Evolutionary conservation across 2,329 filamentous ascomycete genomes (phyloP), one percentile per base, ranked within the genome.

Genomic region (Fonsecaea pedrosoi): DNA sequence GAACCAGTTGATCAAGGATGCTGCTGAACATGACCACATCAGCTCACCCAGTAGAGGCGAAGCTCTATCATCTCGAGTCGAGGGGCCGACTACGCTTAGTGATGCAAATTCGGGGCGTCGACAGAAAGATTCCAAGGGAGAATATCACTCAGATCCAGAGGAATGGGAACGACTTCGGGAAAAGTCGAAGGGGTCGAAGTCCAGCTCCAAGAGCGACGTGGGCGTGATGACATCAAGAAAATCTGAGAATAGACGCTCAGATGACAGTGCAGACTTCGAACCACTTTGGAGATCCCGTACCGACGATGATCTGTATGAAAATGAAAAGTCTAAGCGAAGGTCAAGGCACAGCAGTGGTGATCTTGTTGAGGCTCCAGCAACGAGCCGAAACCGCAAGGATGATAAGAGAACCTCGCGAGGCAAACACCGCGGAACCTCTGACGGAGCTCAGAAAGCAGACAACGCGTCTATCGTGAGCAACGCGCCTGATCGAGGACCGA

Each of bases 321-420:
- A 74, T 3, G 74, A 74, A 65, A 76, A 74, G 58, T 74, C 72
- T 5, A 73, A 73, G 61, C 74, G 75, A 60, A 75, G 75, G 66
- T 77, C 77, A 13, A 76, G 75, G 66, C 53, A 60, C n/a, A 66
- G 65, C 56, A 74, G 71, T 34, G 70, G 65, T 32, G 74, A 78
- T 64, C 80, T 82, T 54, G 78, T 81, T 48, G 69, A 75, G 18
- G 71, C 72, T 4, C 80, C 78, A 7, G 74, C 77, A 4, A 71
- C 74, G 5, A 78, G 77, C 35, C 77, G 76, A 2, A 75, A 76
- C 21, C 74, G 74, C 48, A 71, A 75, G 60, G 74, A 74, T 21
- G 75, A 78, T n/a, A 67, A 71, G 35, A 73, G 71, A 32, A 76
- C 76, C 58, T 66, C 66, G 18, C 76, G 76, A 62, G 72, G 70